Evolutionary conservation across 1,284 basidiomycete species (phyloP).

Genomic region (Leucoagaricus sp.): DNA sequence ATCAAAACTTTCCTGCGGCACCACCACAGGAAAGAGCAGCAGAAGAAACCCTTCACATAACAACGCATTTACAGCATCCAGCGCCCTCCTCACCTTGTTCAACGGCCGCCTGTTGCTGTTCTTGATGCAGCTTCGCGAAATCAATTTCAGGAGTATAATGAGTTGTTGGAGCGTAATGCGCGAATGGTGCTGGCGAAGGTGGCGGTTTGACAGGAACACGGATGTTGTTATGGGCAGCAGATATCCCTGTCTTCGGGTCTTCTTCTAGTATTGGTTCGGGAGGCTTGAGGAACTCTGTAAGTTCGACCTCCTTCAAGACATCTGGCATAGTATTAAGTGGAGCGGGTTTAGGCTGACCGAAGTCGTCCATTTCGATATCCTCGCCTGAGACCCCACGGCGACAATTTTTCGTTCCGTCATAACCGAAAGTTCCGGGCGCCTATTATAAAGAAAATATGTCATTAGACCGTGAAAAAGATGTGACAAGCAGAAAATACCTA

Average conservation of each 20-base stretch:
- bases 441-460: constrained; percentile 26
- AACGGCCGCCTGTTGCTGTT: constrained; percentile 18
- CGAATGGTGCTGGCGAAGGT: constrained; percentile 59
- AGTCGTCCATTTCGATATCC: constrained; percentile 63
- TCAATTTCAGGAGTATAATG: no score
- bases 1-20: background rate
- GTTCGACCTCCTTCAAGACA: constrained; percentile 1
- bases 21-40: background rate
- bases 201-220: constrained; percentile 34
- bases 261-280: constrained; percentile 13
- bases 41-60: constrained; percentile 50
- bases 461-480: background rate
- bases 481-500: constrained; percentile 32
- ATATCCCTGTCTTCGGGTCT: constrained; percentile 16
- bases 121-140: constrained; percentile 17
- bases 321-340: background rate
- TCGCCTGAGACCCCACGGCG: constrained; percentile 35
- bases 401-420: constrained; percentile 66
- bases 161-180: constrained; percentile 46
- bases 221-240: constrained; percentile 32
- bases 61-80: constrained; percentile 63
- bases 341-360: constrained; percentile 41
- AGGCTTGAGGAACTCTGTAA: background rate
- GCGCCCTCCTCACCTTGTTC: constrained; percentile 44
- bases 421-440: constrained; percentile 85